These are phyloP conservation scores for Chaetomium strumarium DNA, from an alignment of 2,329 filamentous ascomycete genomes.

Conservation along the genomic window DNA sequence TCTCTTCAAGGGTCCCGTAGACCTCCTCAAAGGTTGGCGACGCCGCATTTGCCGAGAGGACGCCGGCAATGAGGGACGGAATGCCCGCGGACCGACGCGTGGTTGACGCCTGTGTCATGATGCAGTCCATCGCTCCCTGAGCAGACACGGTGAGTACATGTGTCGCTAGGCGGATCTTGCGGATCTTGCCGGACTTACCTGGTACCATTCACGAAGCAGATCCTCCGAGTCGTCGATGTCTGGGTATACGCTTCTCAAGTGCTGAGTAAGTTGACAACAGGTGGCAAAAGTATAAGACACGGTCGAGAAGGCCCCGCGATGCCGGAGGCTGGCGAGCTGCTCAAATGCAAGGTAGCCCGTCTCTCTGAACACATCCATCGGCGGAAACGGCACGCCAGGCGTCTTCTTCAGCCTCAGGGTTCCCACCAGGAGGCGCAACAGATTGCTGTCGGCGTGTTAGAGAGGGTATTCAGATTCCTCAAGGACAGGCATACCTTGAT, in stretches of 20 bases:
- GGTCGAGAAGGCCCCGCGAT: conserved; percentile 88
- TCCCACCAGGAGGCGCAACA: conserved; percentile 58
- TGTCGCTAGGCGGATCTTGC: no score
- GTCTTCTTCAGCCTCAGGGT: conserved; percentile 45
- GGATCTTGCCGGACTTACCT: conserved; percentile 36
- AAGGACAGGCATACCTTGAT: conserved; percentile 57
- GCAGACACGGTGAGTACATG: not conserved
- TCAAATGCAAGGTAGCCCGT: conserved; percentile 73
- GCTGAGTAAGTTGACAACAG: conserved; percentile 64
- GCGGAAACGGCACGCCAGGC: conserved; percentile 41
- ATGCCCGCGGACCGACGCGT: conserved; percentile 90
- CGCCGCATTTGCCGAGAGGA: conserved; percentile 61
- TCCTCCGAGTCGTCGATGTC: conserved; percentile 32
- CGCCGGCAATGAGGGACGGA: conserved; percentile 76
- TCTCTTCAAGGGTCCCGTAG: conserved; percentile 55
- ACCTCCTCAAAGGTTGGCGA: conserved; percentile 58
- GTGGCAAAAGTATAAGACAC: conserved; percentile 81
- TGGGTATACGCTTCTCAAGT: conserved; percentile 32
- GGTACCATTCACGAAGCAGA: conserved; percentile 65
- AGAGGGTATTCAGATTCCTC: not conserved
- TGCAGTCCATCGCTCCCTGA: conserved; percentile 62
- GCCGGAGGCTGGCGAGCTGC: conserved; percentile 75
- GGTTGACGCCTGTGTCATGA: conserved; percentile 69
- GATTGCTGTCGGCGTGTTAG: conserved; percentile 49
- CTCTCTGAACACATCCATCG: conserved; percentile 50